phyloP scores from a whole-genome alignment of 139 green algal genomes.

The Chlamydomonas sphaeroides region DNA sequence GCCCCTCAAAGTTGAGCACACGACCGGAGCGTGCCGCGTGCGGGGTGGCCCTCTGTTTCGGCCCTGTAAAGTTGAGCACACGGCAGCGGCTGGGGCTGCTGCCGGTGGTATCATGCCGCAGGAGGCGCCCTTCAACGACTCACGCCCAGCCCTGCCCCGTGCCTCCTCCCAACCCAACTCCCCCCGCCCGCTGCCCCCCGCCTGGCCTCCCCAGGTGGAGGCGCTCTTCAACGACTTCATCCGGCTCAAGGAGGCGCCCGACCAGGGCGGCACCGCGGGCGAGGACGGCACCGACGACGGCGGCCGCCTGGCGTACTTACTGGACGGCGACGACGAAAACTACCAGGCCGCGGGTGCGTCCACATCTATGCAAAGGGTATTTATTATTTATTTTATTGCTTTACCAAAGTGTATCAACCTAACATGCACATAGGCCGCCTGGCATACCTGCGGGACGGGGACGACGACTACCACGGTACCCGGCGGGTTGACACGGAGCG shows the following conservation, averaged over 20 bases:
- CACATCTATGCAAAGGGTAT: background rate
- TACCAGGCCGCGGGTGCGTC: conserved; percentile 5
- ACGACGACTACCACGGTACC: background rate
- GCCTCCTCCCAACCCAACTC: no score
- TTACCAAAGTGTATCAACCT: background rate
- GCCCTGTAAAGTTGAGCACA: no score
- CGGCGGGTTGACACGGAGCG: background rate
- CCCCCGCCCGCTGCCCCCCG: no score
- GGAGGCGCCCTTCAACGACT: no score
- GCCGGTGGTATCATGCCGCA: no score
- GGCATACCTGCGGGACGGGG: background rate
- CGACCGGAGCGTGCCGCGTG: no score
- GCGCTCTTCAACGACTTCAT: conserved; percentile 63
- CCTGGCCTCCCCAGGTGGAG: conserved; percentile 63
- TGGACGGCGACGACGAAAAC: conserved; percentile 33
- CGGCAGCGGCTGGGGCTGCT: no score
- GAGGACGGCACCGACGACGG: background rate
- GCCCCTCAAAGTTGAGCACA: no score
- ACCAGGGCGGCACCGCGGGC: background rate
- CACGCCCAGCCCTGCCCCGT: no score
- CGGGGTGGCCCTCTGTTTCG: no score
- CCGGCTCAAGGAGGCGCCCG: conserved; percentile 42
- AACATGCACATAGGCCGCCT: background rate
- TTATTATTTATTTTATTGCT: background rate
- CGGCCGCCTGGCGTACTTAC: conserved; percentile 14